phyloP scores from a whole-genome alignment of 306 rosid genomes.

The Trifolium fragiferum region DNA sequence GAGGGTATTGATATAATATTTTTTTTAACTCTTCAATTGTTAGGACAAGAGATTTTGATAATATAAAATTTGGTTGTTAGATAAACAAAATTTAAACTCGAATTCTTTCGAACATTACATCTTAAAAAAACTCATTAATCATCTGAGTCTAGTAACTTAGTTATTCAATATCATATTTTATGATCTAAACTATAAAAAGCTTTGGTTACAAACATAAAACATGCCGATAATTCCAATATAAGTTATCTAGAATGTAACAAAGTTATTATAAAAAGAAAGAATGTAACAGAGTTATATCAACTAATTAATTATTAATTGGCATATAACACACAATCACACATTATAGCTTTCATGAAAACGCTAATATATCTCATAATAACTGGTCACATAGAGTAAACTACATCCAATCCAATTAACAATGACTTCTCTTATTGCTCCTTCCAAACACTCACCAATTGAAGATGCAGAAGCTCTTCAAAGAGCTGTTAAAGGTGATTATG shows the following conservation, averaged over 20 bases:
- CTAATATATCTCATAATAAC: not conserved
- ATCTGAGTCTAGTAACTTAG: too few relatives aligned
- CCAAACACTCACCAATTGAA: slow-evolving; percentile 50
- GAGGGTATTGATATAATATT: not conserved
- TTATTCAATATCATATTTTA: not conserved
- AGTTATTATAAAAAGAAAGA: not conserved
- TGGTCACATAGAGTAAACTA: not conserved
- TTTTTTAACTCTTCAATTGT: too few relatives aligned
- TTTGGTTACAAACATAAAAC: not conserved
- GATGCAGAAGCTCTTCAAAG: slow-evolving; percentile 72
- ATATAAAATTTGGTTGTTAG: too few relatives aligned
- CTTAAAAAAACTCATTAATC: too few relatives aligned
- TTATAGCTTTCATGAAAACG: slow-evolving; percentile 15
- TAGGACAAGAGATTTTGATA: too few relatives aligned
- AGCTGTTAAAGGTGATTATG: slow-evolving; percentile 56
- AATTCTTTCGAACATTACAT: too few relatives aligned
- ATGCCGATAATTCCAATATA: not conserved
- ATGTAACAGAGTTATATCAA: not conserved
- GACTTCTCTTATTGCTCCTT: slow-evolving; percentile 61
- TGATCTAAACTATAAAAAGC: not conserved
- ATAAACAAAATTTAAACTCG: too few relatives aligned
- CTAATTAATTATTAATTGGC: not conserved
- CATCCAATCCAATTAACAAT: slow-evolving; percentile 30
- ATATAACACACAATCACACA: not conserved
- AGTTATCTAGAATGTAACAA: not conserved